Evolutionary conservation across 768 basidiomycete species (phyloP).

Genomic region (Termitomyces sp.): DNA sequence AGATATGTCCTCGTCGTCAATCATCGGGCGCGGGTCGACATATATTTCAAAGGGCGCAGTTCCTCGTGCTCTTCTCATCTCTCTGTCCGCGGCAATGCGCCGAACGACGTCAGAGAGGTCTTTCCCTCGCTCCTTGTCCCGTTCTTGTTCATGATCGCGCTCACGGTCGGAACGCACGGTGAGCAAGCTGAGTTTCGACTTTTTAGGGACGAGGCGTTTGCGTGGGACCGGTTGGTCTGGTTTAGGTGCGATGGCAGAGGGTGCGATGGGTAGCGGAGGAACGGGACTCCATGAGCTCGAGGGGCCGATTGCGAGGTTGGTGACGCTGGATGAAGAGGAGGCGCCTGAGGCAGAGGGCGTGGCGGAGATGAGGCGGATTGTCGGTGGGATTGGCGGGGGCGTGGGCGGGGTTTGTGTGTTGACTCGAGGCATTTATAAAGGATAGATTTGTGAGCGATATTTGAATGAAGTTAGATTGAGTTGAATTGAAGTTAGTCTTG

Average conservation of each 20-base stretch:
- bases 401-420: conserved; percentile 7
- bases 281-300: neutral
- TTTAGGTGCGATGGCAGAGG: conserved; percentile 25
- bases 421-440: neutral
- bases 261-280: conserved; percentile 10
- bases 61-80: conserved; percentile 13
- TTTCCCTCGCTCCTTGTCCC: conserved; percentile 30
- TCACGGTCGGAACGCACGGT: conserved; percentile 19
- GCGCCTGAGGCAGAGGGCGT: conserved; percentile 55
- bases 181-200: conserved; percentile 55
- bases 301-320: conserved; percentile 27
- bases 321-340: conserved; percentile 28
- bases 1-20: conserved; percentile 55
- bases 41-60: conserved; percentile 54
- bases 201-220: conserved; percentile 67
- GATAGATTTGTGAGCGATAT: conserved; percentile 2
- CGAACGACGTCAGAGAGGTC: conserved; percentile 64
- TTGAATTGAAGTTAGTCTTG: neutral
- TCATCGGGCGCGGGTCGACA: conserved; percentile 46
- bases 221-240: conserved; percentile 21
- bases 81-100: conserved; percentile 37
- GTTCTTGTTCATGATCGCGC: conserved; percentile 9
- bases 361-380: conserved; percentile 68
- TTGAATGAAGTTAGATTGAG: neutral
- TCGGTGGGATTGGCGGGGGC: conserved; percentile 35